Evolutionary conservation across 495 filamentous ascomycete genomes (phyloP).

Genomic region (Choiromyces venosus): DNA sequence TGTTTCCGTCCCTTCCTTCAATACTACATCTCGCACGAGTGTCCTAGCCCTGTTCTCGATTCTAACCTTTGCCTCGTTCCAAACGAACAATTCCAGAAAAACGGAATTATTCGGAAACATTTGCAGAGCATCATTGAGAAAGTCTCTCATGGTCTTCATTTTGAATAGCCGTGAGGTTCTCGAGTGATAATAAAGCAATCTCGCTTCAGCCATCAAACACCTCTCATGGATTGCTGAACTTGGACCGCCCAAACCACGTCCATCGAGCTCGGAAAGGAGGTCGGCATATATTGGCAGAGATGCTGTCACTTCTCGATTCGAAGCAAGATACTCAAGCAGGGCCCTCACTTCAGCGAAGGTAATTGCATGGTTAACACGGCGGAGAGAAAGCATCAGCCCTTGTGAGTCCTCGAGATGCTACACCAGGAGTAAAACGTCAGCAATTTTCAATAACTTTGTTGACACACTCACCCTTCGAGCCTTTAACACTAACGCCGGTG

Average conservation of each 20-base stretch:
- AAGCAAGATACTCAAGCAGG: constrained; percentile 59
- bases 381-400: constrained; percentile 53
- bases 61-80: constrained; percentile 61
- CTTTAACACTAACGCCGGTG: constrained; percentile 48
- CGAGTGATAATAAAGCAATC: constrained; percentile 64
- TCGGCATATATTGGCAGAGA: constrained; percentile 28
- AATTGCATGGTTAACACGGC: constrained; percentile 47
- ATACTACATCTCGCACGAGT: constrained; percentile 50
- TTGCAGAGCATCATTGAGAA: constrained; percentile 55
- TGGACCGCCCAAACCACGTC: constrained; percentile 26
- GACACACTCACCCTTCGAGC: constrained; percentile 48
- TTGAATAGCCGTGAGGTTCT: constrained; percentile 53
- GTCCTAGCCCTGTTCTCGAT: constrained; percentile 68
- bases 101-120: constrained; percentile 72
- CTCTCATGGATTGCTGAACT: constrained; percentile 48
- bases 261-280: constrained; percentile 25
- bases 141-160: constrained; percentile 56
- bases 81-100: constrained; percentile 65
- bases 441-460: constrained; percentile 35
- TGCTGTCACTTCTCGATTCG: constrained; percentile 18
- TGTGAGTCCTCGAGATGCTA: constrained; percentile 55
- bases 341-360: constrained; percentile 57
- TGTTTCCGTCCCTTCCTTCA: constrained; percentile 45
- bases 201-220: constrained; percentile 60
- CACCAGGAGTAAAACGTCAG: constrained; percentile 25